Evolutionary conservation across 768 basidiomycete genomes (phyloP).

Genomic region (Coprinopsis strossmayeri): DNA sequence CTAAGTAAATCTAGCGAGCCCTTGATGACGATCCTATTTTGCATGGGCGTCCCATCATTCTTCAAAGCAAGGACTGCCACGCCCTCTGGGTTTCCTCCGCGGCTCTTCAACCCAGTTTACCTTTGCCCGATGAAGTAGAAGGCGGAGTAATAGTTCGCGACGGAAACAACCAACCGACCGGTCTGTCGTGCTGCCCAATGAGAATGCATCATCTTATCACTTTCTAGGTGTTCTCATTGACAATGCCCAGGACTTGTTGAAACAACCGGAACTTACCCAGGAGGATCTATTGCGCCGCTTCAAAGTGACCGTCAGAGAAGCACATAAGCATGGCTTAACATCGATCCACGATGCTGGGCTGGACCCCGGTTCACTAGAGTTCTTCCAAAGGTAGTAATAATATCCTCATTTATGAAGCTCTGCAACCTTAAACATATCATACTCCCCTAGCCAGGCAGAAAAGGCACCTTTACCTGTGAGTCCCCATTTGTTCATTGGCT

Average conservation of each 20-base stretch:
- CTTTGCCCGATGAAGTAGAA: conserved; percentile 63
- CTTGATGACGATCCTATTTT: conserved; percentile 68
- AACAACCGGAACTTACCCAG: conserved; percentile 57
- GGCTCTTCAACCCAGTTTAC: conserved; percentile 49
- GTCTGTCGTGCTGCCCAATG: conserved; percentile 27
- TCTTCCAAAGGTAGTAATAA: conserved; percentile 56
- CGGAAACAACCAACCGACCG: conserved; percentile 59
- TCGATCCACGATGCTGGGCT: conserved; percentile 85
- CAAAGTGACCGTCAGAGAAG: conserved; percentile 56
- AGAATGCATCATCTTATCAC: too few relatives aligned
- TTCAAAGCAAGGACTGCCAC: conserved; percentile 86
- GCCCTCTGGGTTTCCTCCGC: conserved; percentile 78
- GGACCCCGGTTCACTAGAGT: conserved; percentile 58
- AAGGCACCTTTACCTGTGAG: conserved; percentile 54
- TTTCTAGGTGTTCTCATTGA: conserved; percentile 67
- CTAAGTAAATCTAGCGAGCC: conserved; percentile 41
- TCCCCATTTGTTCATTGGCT: conserved; percentile 1
- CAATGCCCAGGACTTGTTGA: conserved; percentile 76
- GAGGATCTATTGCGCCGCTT: conserved; percentile 56
- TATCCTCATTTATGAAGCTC: not conserved
- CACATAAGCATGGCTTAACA: conserved; percentile 67
- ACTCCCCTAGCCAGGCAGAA: conserved; percentile 48
- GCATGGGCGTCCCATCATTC: conserved; percentile 59
- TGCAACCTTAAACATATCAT: too few relatives aligned
- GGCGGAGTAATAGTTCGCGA: conserved; percentile 80